These are phyloP conservation scores for Mycena amicta DNA, from an alignment of 768 basidiomycete genomes.

Conservation along the genomic window DNA sequence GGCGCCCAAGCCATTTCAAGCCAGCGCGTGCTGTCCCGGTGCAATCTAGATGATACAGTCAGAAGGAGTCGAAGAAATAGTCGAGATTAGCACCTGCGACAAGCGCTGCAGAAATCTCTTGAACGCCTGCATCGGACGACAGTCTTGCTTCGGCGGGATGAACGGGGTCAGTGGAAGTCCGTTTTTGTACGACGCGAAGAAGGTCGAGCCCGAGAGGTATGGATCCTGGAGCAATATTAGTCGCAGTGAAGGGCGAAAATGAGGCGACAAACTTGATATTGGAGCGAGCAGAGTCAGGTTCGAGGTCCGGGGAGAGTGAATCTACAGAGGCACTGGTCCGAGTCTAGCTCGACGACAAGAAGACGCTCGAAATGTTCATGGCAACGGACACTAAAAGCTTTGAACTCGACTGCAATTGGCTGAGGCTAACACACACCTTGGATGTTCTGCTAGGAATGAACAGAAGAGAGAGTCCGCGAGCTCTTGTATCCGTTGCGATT, in stretches of 20 bases:
- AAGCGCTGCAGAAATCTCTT: constrained; percentile 20
- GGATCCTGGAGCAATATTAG: constrained; percentile 10
- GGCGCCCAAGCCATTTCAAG: constrained; percentile 26
- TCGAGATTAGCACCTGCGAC: too few relatives aligned
- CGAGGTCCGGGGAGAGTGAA: constrained; percentile 21
- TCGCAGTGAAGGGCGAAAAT: background rate
- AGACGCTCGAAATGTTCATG: too few relatives aligned
- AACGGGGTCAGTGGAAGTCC: constrained; percentile 23
- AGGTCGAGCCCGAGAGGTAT: constrained; percentile 13
- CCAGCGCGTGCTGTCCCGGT: constrained; percentile 30
- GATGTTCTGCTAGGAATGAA: too few relatives aligned
- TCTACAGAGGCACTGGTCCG: too few relatives aligned
- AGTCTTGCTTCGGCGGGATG: constrained; percentile 17
- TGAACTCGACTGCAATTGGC: too few relatives aligned
- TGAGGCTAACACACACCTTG: too few relatives aligned
- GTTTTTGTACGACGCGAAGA: constrained; percentile 1
- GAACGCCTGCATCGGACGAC: constrained; percentile 10
- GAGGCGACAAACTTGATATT: constrained; percentile 8
- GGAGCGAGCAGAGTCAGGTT: constrained; percentile 17
- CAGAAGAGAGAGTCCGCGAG: too few relatives aligned
- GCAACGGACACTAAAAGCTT: too few relatives aligned
- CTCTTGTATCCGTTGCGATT: too few relatives aligned
- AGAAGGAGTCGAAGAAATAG: too few relatives aligned
- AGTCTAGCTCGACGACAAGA: too few relatives aligned
- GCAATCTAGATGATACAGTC: too few relatives aligned